Evolutionary conservation across 495 filamentous ascomycete species (phyloP).

Genomic region (Lophium mytilinum): DNA sequence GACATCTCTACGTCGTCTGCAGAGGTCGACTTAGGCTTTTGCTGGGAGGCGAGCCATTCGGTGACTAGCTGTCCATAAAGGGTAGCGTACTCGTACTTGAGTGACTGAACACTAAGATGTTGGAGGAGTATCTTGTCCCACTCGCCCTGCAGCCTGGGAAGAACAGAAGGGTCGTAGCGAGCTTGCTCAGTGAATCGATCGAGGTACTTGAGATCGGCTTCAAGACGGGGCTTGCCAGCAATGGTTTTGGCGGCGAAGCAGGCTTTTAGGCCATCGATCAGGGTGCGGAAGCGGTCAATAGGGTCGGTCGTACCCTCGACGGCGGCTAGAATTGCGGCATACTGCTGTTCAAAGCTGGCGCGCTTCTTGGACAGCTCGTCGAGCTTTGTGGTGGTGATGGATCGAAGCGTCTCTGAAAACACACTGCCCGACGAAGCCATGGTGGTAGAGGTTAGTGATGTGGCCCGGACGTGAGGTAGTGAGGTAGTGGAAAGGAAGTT

Average conservation of each 20-base stretch:
- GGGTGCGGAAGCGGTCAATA: conserved; percentile 31
- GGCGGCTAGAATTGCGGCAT: conserved; percentile 29
- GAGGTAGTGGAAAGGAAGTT: too few relatives aligned
- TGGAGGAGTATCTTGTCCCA: conserved; percentile 45
- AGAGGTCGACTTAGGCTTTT: neutral
- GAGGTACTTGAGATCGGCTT: conserved; percentile 39
- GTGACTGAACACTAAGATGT: conserved; percentile 43
- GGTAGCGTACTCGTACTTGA: conserved; percentile 52
- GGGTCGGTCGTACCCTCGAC: conserved; percentile 28
- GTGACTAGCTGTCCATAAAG: conserved; percentile 56
- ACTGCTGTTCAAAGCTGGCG: conserved; percentile 40
- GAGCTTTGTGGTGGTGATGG: conserved; percentile 59
- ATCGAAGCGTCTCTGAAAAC: conserved; percentile 54
- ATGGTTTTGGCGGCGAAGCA: conserved; percentile 31
- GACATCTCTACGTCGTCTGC: conserved; percentile 11
- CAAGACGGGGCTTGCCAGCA: conserved; percentile 28
- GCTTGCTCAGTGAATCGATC: conserved; percentile 49
- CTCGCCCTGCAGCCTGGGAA: conserved; percentile 36
- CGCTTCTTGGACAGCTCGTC: conserved; percentile 54
- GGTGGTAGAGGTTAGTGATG: too few relatives aligned
- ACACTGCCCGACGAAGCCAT: conserved; percentile 14
- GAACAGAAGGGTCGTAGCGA: conserved; percentile 49
- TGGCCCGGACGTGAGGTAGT: too few relatives aligned
- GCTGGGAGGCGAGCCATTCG: conserved; percentile 46
- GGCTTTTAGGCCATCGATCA: conserved; percentile 38